Evolutionary conservation across 371 early-diverging fungal species (phyloP).

Genomic region (Edhazardia aedis): DNA sequence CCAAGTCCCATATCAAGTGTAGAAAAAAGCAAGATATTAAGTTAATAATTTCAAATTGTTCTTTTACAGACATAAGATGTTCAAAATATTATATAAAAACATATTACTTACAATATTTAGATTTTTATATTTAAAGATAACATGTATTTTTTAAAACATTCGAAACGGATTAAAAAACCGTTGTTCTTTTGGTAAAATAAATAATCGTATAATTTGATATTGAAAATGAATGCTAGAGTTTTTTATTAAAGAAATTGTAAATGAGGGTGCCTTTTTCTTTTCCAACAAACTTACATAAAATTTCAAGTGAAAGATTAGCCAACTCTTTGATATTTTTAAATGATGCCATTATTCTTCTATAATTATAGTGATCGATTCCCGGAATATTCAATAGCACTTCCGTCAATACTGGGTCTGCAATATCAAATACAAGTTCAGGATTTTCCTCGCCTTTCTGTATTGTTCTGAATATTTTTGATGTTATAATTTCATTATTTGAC

Average conservation of each 20-base stretch:
- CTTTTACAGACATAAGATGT: too few species aligned
- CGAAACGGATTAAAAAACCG: too few species aligned
- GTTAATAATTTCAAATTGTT: too few species aligned
- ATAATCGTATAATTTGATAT: too few species aligned
- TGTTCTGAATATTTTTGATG: constrained; percentile 17
- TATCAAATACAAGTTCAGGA: neutral
- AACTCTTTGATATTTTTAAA: constrained; percentile 29
- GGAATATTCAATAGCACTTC: constrained; percentile 23
- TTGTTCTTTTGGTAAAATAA: too few species aligned
- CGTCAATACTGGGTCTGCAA: constrained; percentile 15
- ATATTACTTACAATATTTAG: too few species aligned
- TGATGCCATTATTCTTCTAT: constrained; percentile 5
- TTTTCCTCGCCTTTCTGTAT: constrained; percentile 18
- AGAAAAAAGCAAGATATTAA: too few species aligned
- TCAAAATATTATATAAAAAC: too few species aligned
- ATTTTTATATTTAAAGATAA: too few species aligned
- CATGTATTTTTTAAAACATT: too few species aligned
- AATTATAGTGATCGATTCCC: constrained; percentile 18
- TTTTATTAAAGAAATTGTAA: constrained; percentile 17
- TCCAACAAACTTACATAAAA: constrained; percentile 9
- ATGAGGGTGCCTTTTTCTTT: constrained; percentile 2
- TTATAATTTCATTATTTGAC: constrained; percentile 20
- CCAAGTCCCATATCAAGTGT: too few species aligned
- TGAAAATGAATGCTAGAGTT: too few species aligned
- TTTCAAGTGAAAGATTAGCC: neutral